A percentile compares a stretch with the other conserved stretches of the same genome.
Evolutionary conservation across 441 rosid genomes (phyloP).

Genomic region (Populus trichocarpa): DNA sequence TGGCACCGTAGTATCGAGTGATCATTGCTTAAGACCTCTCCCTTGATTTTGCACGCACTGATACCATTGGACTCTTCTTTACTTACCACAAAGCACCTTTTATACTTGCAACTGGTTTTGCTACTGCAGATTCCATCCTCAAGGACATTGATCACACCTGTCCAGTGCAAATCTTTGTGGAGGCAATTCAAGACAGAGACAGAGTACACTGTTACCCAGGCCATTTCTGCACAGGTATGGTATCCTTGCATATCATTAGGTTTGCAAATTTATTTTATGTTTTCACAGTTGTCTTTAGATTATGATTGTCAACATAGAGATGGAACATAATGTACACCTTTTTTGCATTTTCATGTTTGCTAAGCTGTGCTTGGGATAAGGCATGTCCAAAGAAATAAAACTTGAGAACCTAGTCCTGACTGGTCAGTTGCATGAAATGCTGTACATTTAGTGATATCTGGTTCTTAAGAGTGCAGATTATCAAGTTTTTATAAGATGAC

Average conservation of each 20-base stretch:
- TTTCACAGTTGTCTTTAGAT: not conserved
- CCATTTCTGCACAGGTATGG: slow-evolving; percentile 94
- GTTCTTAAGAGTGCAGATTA: not conserved
- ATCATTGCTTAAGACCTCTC: not conserved
- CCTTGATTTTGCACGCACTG: not conserved
- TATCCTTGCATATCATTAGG: not conserved
- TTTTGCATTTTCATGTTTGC: not conserved
- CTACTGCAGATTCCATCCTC: slow-evolving; percentile 60
- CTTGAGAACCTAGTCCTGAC: not conserved
- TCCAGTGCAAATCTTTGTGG: slow-evolving; percentile 96
- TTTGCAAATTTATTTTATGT: not conserved
- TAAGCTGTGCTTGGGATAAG: not conserved
- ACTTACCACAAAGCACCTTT: not conserved
- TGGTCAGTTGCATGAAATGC: not conserved
- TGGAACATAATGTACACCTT: not conserved
- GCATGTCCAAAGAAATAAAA: not conserved
- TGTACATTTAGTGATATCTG: not conserved
- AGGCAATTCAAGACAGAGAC: slow-evolving; percentile 95
- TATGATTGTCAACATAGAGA: not conserved
- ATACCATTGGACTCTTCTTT: not conserved
- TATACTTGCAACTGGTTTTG: slow-evolving; percentile 7
- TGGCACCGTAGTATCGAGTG: not conserved
- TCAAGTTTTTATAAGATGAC: slow-evolving; percentile 1
- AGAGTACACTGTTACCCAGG: slow-evolving; percentile 88
- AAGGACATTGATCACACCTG: slow-evolving; percentile 89